phyloP scores from a whole-genome alignment of 2,329 filamentous ascomycete species.

The Paraphoma chrysanthemicola region DNA sequence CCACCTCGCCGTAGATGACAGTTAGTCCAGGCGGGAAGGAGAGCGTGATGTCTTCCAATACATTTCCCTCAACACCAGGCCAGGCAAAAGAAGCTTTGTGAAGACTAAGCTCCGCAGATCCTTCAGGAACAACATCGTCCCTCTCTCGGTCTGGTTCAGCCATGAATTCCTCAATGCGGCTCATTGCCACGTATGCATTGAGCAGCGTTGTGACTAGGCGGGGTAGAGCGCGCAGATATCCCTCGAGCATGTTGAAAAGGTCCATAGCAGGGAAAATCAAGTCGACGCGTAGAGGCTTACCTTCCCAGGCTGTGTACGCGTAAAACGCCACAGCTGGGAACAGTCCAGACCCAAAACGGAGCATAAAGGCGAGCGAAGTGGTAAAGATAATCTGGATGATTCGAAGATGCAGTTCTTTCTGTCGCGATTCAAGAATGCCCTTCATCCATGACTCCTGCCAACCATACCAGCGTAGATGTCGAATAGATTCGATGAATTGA shows the following conservation, averaged over 20 bases:
- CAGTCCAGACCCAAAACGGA: constrained; percentile 73
- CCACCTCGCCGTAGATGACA: constrained; percentile 69
- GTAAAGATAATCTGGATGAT: constrained; percentile 70
- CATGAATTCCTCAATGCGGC: constrained; percentile 87
- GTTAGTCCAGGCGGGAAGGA: constrained; percentile 64
- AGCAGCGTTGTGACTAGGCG: constrained; percentile 76
- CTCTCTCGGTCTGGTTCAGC: constrained; percentile 77
- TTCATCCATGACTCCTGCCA: constrained; percentile 80
- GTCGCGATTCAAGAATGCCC: constrained; percentile 71
- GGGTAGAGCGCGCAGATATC: constrained; percentile 76
- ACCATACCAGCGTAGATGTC: constrained; percentile 81
- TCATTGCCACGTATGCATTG: constrained; percentile 83
- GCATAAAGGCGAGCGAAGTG: constrained; percentile 70
- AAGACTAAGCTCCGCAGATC: constrained; percentile 56
- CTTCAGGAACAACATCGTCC: constrained; percentile 47
- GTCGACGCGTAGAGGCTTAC: constrained; percentile 74
- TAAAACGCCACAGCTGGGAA: constrained; percentile 85
- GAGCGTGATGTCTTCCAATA: constrained; percentile 62
- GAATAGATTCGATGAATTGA: constrained; percentile 86
- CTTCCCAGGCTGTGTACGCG: constrained; percentile 76
- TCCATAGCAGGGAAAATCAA: constrained; percentile 87
- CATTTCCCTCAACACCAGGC: constrained; percentile 69
- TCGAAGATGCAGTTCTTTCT: constrained; percentile 70
- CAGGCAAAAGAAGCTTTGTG: constrained; percentile 76
- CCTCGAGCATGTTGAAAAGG: constrained; percentile 78